Evolutionary conservation across 371 early-diverging fungal genomes (phyloP).

Genomic region (Chytridiales sp.): DNA sequence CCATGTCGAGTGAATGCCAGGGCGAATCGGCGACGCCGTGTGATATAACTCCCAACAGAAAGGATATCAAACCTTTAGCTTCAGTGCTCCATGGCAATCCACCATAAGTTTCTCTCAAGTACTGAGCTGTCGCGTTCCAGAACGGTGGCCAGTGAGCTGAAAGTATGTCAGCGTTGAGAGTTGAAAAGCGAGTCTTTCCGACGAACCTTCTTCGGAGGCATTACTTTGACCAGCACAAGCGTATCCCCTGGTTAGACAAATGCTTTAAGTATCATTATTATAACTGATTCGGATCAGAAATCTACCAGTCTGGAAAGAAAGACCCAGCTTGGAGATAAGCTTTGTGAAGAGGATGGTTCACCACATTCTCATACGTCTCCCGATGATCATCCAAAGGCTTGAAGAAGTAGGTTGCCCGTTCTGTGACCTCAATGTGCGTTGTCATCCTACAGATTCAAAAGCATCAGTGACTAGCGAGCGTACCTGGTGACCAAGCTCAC

Average conservation of each 20-base stretch:
- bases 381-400: slow-evolving; percentile 13
- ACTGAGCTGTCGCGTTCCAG: slow-evolving; percentile 60
- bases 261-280: not conserved
- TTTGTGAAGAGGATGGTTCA: slow-evolving; percentile 24
- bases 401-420: slow-evolving; percentile 26
- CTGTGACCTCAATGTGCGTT: slow-evolving; percentile 35
- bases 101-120: slow-evolving; percentile 56
- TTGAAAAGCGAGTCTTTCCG: not conserved
- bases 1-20: slow-evolving; percentile 77
- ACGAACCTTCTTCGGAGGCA: slow-evolving; percentile 55
- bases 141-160: slow-evolving; percentile 87
- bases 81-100: slow-evolving; percentile 42
- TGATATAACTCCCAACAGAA: slow-evolving; percentile 77
- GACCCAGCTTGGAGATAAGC: slow-evolving; percentile 72
- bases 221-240: slow-evolving; percentile 51
- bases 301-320: slow-evolving; percentile 81
- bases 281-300: not conserved
- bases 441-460: slow-evolving; percentile 41
- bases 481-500: no score
- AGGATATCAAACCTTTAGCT: slow-evolving; percentile 66
- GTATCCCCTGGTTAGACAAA: slow-evolving; percentile 48
- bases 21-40: slow-evolving; percentile 81
- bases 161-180: not conserved
- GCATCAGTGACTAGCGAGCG: no score
- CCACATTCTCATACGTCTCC: slow-evolving; percentile 42